Evolutionary conservation across 2,329 filamentous ascomycete genomes (phyloP).

Genomic region (Cordyceps farinosa): DNA sequence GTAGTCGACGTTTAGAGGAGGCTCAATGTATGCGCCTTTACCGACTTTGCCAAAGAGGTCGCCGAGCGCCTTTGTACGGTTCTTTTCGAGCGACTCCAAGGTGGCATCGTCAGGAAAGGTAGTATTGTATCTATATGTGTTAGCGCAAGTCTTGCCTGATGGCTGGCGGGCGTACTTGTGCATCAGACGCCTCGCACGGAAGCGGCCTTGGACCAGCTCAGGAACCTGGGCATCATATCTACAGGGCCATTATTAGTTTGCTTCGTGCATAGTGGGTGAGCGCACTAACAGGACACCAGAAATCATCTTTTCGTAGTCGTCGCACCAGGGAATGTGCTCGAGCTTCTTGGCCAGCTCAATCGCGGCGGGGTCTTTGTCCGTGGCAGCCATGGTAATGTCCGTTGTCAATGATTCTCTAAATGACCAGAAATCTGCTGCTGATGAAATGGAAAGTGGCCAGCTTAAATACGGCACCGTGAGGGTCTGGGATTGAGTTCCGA

Average conservation of each 20-base stretch:
- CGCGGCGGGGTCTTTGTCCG: slow-evolving; percentile 37
- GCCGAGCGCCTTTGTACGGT: slow-evolving; percentile 44
- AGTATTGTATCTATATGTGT: slow-evolving; percentile 38
- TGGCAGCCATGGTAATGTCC: slow-evolving; percentile 25
- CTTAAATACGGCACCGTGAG: slow-evolving; percentile 2
- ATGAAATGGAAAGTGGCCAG: not conserved
- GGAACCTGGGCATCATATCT: slow-evolving; percentile 51
- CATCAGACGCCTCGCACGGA: slow-evolving; percentile 51
- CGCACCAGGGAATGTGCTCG: slow-evolving; percentile 52
- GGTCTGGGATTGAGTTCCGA: slow-evolving; percentile 2
- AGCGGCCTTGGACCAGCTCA: slow-evolving; percentile 48
- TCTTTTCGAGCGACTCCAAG: slow-evolving; percentile 34
- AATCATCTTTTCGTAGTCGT: slow-evolving; percentile 63
- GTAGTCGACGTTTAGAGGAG: slow-evolving; percentile 61
- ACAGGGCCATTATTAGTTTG: slow-evolving; percentile 2
- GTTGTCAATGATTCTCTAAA: not conserved
- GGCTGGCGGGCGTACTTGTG: slow-evolving; percentile 43
- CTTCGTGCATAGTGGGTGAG: not conserved
- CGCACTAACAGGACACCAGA: slow-evolving; percentile 54
- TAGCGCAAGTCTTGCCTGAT: not conserved
- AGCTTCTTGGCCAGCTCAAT: slow-evolving; percentile 46
- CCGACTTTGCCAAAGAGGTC: slow-evolving; percentile 50
- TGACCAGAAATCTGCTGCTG: not conserved
- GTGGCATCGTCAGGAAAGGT: slow-evolving; percentile 49
- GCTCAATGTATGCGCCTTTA: slow-evolving; percentile 54